Evolutionary conservation across 495 filamentous ascomycete species (phyloP).

Genomic region (Echria macrotheca): DNA sequence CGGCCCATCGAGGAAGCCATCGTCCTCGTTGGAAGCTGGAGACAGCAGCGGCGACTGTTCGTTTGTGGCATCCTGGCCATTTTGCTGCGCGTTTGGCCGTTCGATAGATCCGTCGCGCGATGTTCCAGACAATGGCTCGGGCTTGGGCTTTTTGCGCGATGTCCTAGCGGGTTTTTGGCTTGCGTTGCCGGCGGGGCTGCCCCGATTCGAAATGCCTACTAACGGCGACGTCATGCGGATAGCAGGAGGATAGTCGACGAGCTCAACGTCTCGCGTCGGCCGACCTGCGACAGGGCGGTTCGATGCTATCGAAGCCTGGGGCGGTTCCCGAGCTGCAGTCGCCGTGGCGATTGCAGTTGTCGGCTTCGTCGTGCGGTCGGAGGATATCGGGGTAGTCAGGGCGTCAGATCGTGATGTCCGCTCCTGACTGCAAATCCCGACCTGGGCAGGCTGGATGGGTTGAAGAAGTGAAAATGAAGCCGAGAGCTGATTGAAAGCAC

Average conservation of each 20-base stretch:
- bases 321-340: neutral
- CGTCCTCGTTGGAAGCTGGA: conserved; percentile 34
- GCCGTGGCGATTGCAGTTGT: too few relatives aligned
- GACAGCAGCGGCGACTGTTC: conserved; percentile 58
- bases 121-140: conserved; percentile 7
- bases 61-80: conserved; percentile 35
- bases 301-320: neutral
- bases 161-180: too few relatives aligned
- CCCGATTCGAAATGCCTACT: conserved; percentile 24
- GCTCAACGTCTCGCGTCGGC: conserved; percentile 11
- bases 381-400: too few relatives aligned
- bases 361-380: too few relatives aligned
- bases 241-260: conserved; percentile 5
- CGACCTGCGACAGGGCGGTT: conserved; percentile 1
- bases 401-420: too few relatives aligned
- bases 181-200: conserved; percentile 23
- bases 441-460: too few relatives aligned
- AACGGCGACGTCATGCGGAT: conserved; percentile 35
- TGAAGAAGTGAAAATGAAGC: too few relatives aligned
- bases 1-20: conserved; percentile 32
- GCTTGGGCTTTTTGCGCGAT: conserved; percentile 5
- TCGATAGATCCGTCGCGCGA: conserved; percentile 9
- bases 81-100: conserved; percentile 8
- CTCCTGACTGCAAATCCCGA: too few relatives aligned
- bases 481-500: too few relatives aligned